phyloP scores from a whole-genome alignment of 1,139 yeast species.

The Debaryomyces singareniensis region DNA sequence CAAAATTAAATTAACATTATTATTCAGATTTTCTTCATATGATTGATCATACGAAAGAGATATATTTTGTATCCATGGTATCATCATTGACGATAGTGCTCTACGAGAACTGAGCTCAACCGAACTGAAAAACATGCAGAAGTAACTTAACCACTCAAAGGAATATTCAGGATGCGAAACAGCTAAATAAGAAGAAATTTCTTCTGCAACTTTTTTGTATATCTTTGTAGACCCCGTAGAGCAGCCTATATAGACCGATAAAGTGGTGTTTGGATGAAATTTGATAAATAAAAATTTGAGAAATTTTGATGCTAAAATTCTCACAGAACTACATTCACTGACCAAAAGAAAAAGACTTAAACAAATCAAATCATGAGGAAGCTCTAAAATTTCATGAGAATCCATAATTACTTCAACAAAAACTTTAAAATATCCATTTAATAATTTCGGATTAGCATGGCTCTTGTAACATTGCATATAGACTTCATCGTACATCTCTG shows the following conservation, averaged over 20 bases:
- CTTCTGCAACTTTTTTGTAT: constrained; percentile 70
- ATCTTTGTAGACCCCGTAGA: constrained; percentile 67
- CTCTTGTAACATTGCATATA: constrained; percentile 63
- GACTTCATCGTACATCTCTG: constrained; percentile 56
- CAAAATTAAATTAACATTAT: constrained; percentile 10
- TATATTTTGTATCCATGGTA: constrained; percentile 88
- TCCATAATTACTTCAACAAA: constrained; percentile 55
- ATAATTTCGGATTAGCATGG: constrained; percentile 43
- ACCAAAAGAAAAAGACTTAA: constrained; percentile 67
- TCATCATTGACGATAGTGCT: constrained; percentile 70
- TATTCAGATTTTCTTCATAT: constrained; percentile 4
- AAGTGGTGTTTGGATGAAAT: constrained; percentile 37
- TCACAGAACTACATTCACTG: constrained; percentile 51
- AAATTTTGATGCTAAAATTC: constrained; percentile 57
- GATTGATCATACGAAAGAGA: constrained; percentile 42
- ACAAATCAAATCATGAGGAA: constrained; percentile 55
- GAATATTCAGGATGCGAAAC: constrained; percentile 52
- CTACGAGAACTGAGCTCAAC: constrained; percentile 55
- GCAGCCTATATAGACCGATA: constrained; percentile 50
- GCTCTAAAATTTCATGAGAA: constrained; percentile 31
- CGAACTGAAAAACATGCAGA: constrained; percentile 62
- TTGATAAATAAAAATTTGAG: constrained; percentile 51
- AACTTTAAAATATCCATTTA: constrained; percentile 65
- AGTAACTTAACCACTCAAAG: constrained; percentile 59
- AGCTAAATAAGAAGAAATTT: constrained; percentile 52